Percentiles rank a stretch among this genome's conserved stretches.
Conservation (phyloP, 768 basidiomycete species). For the Lanmaoa rubissima region DNA sequence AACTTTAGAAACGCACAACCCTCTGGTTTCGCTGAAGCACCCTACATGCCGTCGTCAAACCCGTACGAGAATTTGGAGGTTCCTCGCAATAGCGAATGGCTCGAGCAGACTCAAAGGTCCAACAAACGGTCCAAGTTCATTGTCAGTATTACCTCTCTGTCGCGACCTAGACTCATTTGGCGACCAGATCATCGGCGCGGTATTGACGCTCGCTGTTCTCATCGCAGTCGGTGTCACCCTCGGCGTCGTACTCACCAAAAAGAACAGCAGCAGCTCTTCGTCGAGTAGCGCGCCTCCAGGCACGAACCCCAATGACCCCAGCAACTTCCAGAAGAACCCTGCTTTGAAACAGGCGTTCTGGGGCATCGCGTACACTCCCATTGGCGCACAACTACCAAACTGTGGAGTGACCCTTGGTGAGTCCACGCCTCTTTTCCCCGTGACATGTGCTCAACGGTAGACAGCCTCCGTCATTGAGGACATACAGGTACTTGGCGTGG, state of each 20-base stretch:
- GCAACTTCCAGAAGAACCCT: slow-evolving; percentile 68
- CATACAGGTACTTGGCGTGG: slow-evolving; percentile 53
- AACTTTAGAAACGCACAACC: slow-evolving; percentile 25
- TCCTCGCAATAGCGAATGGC: slow-evolving; percentile 39
- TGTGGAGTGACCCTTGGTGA: slow-evolving; percentile 54
- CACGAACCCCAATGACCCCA: slow-evolving; percentile 66
- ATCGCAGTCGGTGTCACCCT: slow-evolving; percentile 58
- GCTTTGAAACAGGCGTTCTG: slow-evolving; percentile 75
- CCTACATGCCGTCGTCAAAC: slow-evolving; percentile 23
- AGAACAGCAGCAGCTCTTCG: slow-evolving; percentile 39
- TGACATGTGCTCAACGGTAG: not conserved
- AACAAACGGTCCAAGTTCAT: slow-evolving; percentile 52
- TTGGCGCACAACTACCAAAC: slow-evolving; percentile 64
- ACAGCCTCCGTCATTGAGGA: slow-evolving; percentile 61
- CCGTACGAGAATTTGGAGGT: slow-evolving; percentile 34
- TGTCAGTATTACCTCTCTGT: slow-evolving; percentile 38
- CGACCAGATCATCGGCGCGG: slow-evolving; percentile 50
- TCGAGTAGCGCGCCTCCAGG: slow-evolving; percentile 19
- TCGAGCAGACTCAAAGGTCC: slow-evolving; percentile 34
- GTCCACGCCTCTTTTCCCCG: slow-evolving; percentile 7
- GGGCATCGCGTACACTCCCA: slow-evolving; percentile 85
- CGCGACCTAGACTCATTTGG: not conserved
- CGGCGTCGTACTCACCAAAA: slow-evolving; percentile 64
- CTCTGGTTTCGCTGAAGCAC: slow-evolving; percentile 24
- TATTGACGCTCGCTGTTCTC: slow-evolving; percentile 47